Evolutionary conservation across 1,284 basidiomycete genomes (phyloP), one percentile per base, ranked within the genome.

Genomic region (Malassezia equina): DNA sequence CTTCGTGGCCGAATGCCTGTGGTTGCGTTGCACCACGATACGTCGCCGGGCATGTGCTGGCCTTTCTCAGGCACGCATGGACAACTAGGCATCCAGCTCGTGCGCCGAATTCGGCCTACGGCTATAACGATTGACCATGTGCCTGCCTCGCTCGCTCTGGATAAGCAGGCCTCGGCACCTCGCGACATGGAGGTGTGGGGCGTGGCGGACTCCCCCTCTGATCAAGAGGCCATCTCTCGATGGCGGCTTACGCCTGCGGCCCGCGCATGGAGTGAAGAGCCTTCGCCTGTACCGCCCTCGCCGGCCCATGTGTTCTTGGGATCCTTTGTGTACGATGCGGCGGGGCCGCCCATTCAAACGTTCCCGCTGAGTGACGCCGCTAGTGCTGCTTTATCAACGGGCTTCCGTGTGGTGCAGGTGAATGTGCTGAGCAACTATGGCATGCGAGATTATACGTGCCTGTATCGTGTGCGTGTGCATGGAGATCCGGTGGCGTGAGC

Each of bases 121-220:
- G 85, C 87, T 60, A 76, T 96, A 51, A 87, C 86, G 11, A 81
- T 96, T 61, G 91, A 96, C 71, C 93, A 96, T 74, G 82, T 87
- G 31, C 79, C 89, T 7, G 79, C 78, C 58, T 86, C 88, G 59
- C 78, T 90, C 36, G 84, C 88, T 5, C 81, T 83, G 63, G 69
- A 69, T 32, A 86, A 90, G 67, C 78, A 85, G 67, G 78, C 82
- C 17, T 84, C 83, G 28, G 91, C 93, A 0, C 91, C 93, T 23
- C 78, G 82, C 58, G 79, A 84, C 39, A 85, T 96, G 80, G 86
- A 91, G 64, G 82, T 90, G 1, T 95, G 90, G 90, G 66, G 59
- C 32, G 34, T 66, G 11, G 27, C 65, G 9, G 54, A 93, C 60
- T 85, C 85, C 8, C 63, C 74, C 28, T 83, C 85, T 32, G 88